Conservation (phyloP, 2,329 filamentous ascomycete genomes). For the Onygenales sp. region DNA sequence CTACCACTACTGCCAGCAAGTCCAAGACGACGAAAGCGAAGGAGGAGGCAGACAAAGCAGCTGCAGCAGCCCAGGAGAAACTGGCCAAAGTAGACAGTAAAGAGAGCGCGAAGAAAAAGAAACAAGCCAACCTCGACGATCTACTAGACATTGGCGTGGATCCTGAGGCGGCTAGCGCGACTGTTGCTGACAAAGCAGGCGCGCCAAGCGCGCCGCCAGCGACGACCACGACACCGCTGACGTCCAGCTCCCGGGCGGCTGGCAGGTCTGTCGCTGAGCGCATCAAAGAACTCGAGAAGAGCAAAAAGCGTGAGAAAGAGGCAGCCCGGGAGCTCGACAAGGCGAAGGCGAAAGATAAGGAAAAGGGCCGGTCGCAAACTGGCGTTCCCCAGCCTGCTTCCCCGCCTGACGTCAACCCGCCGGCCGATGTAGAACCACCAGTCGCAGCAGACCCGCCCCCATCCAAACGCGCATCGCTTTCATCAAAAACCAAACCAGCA, state of each 20-base stretch:
- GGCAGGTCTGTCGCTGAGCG: constrained; percentile 43
- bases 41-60: constrained; percentile 15
- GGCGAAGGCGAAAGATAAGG: constrained; percentile 29
- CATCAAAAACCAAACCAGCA: constrained; percentile 23
- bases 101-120: constrained; percentile 15
- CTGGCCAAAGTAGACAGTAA: constrained; percentile 14
- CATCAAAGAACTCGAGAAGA: constrained; percentile 39
- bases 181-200: constrained; percentile 30
- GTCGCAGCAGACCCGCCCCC: constrained; percentile 9
- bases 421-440: constrained; percentile 4
- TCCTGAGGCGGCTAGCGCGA: constrained; percentile 24
- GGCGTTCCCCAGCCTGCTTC: constrained; percentile 19
- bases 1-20: constrained; percentile 34
- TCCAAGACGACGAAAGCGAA: constrained; percentile 34
- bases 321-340: constrained; percentile 25
- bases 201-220: constrained; percentile 31
- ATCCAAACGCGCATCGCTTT: constrained; percentile 18
- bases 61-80: constrained; percentile 18
- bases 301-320: constrained; percentile 30
- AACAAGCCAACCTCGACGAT: constrained; percentile 20
- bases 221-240: constrained; percentile 20
- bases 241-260: constrained; percentile 26
- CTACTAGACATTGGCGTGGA: constrained; percentile 23
- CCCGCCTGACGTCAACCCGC: constrained; percentile 13
- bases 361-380: constrained; percentile 21